Percentiles rank a stretch among this genome's conserved stretches.
phyloP scores from a whole-genome alignment of 1,284 basidiomycete genomes.

The Ustilago lituana region DNA sequence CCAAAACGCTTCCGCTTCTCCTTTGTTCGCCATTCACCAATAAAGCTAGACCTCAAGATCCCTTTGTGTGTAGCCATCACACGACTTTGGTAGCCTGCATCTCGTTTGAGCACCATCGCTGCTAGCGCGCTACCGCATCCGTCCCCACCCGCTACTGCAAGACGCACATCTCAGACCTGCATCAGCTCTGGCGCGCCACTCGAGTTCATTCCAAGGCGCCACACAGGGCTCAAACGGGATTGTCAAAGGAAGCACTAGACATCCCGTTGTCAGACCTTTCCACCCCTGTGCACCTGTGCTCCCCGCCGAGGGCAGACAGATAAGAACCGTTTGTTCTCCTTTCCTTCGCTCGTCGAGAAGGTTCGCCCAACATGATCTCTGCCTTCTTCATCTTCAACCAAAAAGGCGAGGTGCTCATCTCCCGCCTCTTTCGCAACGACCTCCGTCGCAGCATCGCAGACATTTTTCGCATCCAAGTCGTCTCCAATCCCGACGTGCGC shows the following conservation, averaged over 20 bases:
- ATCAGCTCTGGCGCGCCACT: too few relatives aligned
- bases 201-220: too few relatives aligned
- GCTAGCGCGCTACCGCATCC: too few relatives aligned
- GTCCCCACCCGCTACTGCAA: too few relatives aligned
- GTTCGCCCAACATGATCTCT: conserved; percentile 69
- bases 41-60: not conserved
- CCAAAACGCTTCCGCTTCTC: not conserved
- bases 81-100: too few relatives aligned
- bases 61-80: not conserved
- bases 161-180: too few relatives aligned
- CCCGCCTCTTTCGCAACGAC: conserved; percentile 62
- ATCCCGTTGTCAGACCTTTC: too few relatives aligned
- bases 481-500: conserved; percentile 93
- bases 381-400: conserved; percentile 98
- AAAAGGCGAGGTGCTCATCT: conserved; percentile 79
- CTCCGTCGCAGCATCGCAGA: conserved; percentile 63
- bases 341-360: not conserved
- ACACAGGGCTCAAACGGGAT: too few relatives aligned
- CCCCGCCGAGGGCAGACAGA: not conserved
- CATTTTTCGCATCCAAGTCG: conserved; percentile 79
- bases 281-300: too few relatives aligned
- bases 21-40: too few relatives aligned
- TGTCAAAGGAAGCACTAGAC: too few relatives aligned
- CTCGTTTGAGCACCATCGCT: too few relatives aligned
- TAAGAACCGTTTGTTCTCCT: not conserved